Percentiles rank a stretch among this genome's conserved stretches.
Conservation (phyloP, 345 rosid genomes). For the Linum usitatissimum region DNA sequence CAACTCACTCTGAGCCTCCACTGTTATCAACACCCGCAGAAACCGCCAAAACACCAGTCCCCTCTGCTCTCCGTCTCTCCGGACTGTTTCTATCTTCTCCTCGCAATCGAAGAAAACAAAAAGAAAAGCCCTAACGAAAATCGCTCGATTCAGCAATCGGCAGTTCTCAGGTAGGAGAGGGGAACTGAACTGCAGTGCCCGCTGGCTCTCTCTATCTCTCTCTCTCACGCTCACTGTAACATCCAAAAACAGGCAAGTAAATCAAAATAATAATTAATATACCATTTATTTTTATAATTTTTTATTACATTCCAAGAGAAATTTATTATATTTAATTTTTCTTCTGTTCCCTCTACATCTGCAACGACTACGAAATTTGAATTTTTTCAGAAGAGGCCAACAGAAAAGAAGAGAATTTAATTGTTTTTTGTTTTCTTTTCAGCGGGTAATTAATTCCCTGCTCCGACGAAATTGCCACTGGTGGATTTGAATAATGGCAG, state of each 20-base stretch:
- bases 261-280: not conserved
- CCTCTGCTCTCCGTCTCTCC: not conserved
- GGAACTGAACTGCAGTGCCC: not conserved
- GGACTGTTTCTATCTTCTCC: not conserved
- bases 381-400: not conserved
- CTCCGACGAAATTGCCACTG: slow-evolving; percentile 6
- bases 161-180: not conserved
- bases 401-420: not conserved
- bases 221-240: not conserved
- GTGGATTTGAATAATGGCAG: not conserved
- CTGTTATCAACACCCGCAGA: not conserved
- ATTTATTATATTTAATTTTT: not conserved
- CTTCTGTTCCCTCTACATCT: slow-evolving; percentile 15
- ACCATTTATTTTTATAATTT: not conserved
- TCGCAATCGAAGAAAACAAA: too few species aligned
- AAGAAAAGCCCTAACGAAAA: not conserved
- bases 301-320: not conserved
- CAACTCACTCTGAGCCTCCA: not conserved
- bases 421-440: too few species aligned
- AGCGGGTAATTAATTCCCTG: too few species aligned
- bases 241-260: not conserved
- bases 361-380: not conserved
- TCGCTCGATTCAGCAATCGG: not conserved
- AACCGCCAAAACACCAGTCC: not conserved
- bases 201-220: not conserved